Percentiles rank a stretch among this genome's conserved stretches.
These are phyloP conservation scores for Ceratobasidium theobromae DNA, from an alignment of 1,284 basidiomycete genomes.

Conservation along the genomic window DNA sequence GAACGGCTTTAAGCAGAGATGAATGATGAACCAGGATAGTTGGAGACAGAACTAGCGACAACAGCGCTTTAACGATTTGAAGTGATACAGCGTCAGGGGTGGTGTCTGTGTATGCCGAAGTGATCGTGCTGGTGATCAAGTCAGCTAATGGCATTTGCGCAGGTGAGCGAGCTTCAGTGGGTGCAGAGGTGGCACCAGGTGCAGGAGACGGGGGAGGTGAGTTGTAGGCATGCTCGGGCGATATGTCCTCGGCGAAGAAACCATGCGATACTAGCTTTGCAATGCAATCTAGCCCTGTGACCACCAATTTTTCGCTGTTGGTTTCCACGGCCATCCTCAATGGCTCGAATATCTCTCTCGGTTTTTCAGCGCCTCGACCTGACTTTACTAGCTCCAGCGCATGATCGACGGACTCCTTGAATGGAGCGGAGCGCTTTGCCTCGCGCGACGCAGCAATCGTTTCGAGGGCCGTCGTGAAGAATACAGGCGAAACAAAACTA, in stretches of 20 bases:
- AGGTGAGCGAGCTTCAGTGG: constrained; percentile 48
- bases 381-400: constrained; percentile 82
- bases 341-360: constrained; percentile 89
- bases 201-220: constrained; percentile 74
- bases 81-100: constrained; percentile 88
- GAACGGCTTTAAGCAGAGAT: constrained; percentile 88
- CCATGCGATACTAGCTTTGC: constrained; percentile 95
- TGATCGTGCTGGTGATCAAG: constrained; percentile 90
- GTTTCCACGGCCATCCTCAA: constrained; percentile 93
- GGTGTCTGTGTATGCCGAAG: constrained; percentile 84
- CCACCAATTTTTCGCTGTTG: constrained; percentile 85
- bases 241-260: constrained; percentile 74
- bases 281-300: constrained; percentile 92
- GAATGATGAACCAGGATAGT: constrained; percentile 90
- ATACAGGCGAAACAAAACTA: constrained; percentile 37
- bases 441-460: constrained; percentile 86
- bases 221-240: constrained; percentile 43
- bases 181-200: constrained; percentile 43
- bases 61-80: constrained; percentile 92
- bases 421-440: constrained; percentile 77
- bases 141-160: constrained; percentile 77
- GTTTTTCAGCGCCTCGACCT: constrained; percentile 67
- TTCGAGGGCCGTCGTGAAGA: constrained; percentile 86
- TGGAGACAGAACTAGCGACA: constrained; percentile 83
- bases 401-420: constrained; percentile 77